A percentile compares a stretch with the other conserved stretches of the same genome.
Evolutionary conservation across 129 eudicot genomes (phyloP).

Genomic region (Deinandra increscens): DNA sequence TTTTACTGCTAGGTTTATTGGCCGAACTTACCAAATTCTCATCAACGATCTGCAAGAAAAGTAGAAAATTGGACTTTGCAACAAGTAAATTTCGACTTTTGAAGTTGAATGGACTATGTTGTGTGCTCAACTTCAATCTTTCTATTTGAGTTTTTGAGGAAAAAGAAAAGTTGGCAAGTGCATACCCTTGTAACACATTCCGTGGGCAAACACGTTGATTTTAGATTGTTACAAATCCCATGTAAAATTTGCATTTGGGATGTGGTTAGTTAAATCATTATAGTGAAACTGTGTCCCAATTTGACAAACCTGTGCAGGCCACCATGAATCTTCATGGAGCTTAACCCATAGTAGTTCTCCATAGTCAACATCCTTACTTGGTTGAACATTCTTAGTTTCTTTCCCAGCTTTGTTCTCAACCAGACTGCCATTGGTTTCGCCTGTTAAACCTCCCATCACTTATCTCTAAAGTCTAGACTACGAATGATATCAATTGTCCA

Average conservation of each 20-base stretch:
- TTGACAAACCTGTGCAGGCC: constrained; percentile 70
- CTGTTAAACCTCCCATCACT: constrained; percentile 38
- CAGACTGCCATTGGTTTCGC: constrained; percentile 22
- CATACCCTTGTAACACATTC: neutral
- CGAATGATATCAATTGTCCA: constrained; percentile 8
- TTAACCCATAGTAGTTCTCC: constrained; percentile 61
- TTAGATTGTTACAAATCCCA: neutral
- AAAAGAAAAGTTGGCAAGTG: neutral
- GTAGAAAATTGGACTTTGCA: neutral
- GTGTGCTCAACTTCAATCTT: neutral
- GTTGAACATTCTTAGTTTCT: constrained; percentile 33
- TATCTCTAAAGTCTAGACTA: constrained; percentile 16
- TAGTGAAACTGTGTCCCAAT: constrained; percentile 3
- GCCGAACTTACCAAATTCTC: constrained; percentile 37
- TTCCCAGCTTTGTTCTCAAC: constrained; percentile 23
- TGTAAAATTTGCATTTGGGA: neutral
- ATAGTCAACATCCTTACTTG: constrained; percentile 16
- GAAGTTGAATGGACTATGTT: neutral
- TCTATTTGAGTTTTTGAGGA: neutral
- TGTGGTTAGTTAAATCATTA: constrained; percentile 6
- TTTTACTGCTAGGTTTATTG: constrained; percentile 40
- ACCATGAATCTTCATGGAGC: constrained; percentile 52
- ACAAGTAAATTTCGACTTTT: neutral
- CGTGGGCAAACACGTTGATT: neutral
- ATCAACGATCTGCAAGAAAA: constrained; percentile 47